Evolutionary conservation across 495 filamentous ascomycete genomes (phyloP), one percentile per base, ranked within the genome.

Genomic region (Penicillium turbatum): DNA sequence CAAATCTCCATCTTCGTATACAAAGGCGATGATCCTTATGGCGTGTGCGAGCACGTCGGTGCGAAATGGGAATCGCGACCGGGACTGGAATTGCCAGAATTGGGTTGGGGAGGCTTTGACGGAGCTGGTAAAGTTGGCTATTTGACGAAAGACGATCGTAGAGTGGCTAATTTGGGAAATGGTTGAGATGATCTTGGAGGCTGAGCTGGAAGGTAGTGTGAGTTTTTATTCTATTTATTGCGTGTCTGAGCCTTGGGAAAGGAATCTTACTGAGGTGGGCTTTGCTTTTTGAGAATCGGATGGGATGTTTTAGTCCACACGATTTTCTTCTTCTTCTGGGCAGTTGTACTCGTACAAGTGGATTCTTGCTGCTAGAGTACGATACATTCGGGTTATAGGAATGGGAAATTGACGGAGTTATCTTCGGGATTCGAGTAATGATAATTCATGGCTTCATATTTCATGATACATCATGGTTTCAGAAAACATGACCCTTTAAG

Each of bases 71-170:
- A 57, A 49, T 21, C 4, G 26, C 5, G 51, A 67, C 44, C 53
- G 60, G 7, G 67, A 70, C n/a, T 70, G 64, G 67, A 70, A 70
- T 35, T 67, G 67, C 37, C 64, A 70, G 59, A 67, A 70, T 26
- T 70, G 67, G 67, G 65, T 70, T 0, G 67, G 64, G 0, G 67
- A 70, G 48, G 67, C 64, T 8, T 37, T 70, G 30, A 30, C 41
- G n/a, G 47, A 53, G 21, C 38, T 70, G 26, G 64, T 2, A 53
- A 55, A 12, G 37, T 55, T 19, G 67, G 64, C 9, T 64, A 51
- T 51, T 27, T 70, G 37, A 61, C 45, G 2, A 38, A 31, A 9
- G 58, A 43, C 13, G 48, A 64, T 35, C 17, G 64, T 10, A 46
- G 37, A 13, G 29, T 29, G 21, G 64, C 62, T 6, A n/a, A 63